Evolutionary conservation across 768 basidiomycete genomes (phyloP), one percentile per base, ranked within the genome.

Genomic region (Amanita thiersii): DNA sequence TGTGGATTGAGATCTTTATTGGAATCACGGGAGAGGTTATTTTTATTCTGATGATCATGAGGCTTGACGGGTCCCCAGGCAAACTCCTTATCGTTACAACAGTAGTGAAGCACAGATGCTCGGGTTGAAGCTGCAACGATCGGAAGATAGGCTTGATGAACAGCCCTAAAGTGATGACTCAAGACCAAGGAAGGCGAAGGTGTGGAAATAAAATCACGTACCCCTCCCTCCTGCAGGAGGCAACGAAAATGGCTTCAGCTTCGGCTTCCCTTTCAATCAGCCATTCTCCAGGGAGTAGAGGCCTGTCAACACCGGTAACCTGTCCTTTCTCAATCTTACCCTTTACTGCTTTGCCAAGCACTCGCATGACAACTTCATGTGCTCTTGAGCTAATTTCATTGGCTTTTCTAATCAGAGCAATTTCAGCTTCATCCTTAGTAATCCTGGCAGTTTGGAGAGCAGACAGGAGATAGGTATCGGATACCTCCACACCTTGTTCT

Each of bases 231-330:
- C 90, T 68, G 62, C 92, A 96, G 1, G 82, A 82, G 2, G 92
- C 89, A 0, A 90, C 86, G 48, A 97, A 98, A 5, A 93, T 71
- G 0, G 92, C 94, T 56, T 94, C 93, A 0, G 91, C 94, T 57
- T 96, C 93, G 0, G 80, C 83, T 60, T 98, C 94, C 51, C 85
- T 87, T 63, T 87, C 79, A 11, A 97, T 87, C 33, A 89, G 65
- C 86, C 93, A 96, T 52, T 92, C 84, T 2, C 72, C 69, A 1
- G 86, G 87, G 2, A 88, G 64, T 3, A 74, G 60, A 0, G 78
- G 79, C 3, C 73, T 62, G 7, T 63, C 61, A 3, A 63, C 63
- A 7, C 66, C 73, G 23, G 66, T 66, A 3, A 61, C 73, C 9
- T 63, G 59, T 11, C 57, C 73, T 25, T 61, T 63, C 48, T 61